phyloP scores from a whole-genome alignment of 129 eudicot genomes.

The Lonicera japonica region DNA sequence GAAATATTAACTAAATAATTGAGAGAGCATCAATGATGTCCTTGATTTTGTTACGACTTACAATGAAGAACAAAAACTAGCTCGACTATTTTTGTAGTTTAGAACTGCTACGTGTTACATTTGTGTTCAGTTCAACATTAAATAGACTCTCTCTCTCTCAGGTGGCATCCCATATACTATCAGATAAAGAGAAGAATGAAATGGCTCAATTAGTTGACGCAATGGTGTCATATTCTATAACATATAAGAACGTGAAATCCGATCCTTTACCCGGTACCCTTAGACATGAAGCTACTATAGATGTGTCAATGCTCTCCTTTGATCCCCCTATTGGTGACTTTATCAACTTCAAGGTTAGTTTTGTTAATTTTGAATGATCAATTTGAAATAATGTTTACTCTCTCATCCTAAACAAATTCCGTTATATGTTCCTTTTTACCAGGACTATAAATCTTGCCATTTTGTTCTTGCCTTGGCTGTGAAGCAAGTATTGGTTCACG shows the following conservation, averaged over 20 bases:
- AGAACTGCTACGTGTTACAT: background rate
- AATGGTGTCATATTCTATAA: constrained; percentile 80
- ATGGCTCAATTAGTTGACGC: constrained; percentile 56
- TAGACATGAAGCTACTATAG: constrained; percentile 37
- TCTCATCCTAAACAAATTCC: constrained; percentile 13
- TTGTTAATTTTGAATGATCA: constrained; percentile 5
- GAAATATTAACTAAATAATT: too few species aligned
- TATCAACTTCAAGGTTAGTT: constrained; percentile 58
- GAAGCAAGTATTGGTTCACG: constrained; percentile 79
- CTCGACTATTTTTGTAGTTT: background rate
- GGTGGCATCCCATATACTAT: constrained; percentile 81
- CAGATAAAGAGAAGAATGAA: constrained; percentile 65
- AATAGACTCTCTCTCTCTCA: constrained; percentile 18
- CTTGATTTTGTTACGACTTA: background rate
- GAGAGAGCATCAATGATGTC: background rate
- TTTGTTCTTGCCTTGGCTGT: constrained; percentile 64
- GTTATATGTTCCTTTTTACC: constrained; percentile 9
- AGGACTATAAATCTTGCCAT: constrained; percentile 59
- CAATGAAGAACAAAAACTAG: background rate
- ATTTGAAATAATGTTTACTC: background rate
- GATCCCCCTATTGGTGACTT: constrained; percentile 79
- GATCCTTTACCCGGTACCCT: constrained; percentile 37
- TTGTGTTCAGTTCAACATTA: background rate
- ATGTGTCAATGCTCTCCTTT: constrained; percentile 55
- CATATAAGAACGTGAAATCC: constrained; percentile 58